A percentile compares a stretch with the other conserved stretches of the same genome.
These are phyloP conservation scores for Clitoria ternatea DNA, from an alignment of 306 rosid genomes.

Conservation along the genomic window DNA sequence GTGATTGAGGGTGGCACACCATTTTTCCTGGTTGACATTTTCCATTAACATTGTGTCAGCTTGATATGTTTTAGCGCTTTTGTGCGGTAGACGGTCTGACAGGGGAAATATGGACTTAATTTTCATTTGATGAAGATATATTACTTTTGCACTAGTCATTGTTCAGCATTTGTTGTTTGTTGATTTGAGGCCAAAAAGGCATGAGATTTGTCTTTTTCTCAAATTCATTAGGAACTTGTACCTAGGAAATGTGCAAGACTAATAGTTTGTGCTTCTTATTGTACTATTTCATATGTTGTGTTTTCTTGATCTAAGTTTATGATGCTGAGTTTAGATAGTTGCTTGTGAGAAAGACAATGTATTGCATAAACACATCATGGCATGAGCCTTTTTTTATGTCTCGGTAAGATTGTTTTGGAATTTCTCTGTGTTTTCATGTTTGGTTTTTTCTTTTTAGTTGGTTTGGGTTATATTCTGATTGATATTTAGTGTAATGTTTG, in stretches of 20 bases:
- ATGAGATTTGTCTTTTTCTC: not conserved
- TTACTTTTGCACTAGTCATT: not conserved
- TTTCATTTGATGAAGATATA: not conserved
- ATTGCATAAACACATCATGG: not conserved
- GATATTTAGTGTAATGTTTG: not conserved
- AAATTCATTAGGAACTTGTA: not conserved
- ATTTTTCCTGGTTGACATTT: constrained; percentile 17
- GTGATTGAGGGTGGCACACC: not conserved
- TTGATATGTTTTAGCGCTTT: not conserved
- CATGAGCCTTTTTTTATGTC: not conserved
- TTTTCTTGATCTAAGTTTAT: constrained; percentile 15
- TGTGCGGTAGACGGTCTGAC: not conserved
- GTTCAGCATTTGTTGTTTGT: constrained; percentile 9
- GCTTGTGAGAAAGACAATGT: constrained; percentile 1
- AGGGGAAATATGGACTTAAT: constrained; percentile 4
- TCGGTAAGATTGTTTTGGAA: not conserved
- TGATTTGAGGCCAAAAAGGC: not conserved
- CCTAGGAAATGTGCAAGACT: not conserved
- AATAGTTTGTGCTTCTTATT: not conserved
- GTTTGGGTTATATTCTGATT: constrained; percentile 3
- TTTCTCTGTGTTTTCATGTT: not conserved
- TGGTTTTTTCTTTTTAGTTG: constrained; percentile 5
- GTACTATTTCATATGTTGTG: not conserved
- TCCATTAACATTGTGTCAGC: not conserved
- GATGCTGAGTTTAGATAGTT: constrained; percentile 9